Percentiles rank a stretch among this genome's conserved stretches.
Conservation (phyloP, 805 yeast genomes). For the Pichia californica region DNA sequence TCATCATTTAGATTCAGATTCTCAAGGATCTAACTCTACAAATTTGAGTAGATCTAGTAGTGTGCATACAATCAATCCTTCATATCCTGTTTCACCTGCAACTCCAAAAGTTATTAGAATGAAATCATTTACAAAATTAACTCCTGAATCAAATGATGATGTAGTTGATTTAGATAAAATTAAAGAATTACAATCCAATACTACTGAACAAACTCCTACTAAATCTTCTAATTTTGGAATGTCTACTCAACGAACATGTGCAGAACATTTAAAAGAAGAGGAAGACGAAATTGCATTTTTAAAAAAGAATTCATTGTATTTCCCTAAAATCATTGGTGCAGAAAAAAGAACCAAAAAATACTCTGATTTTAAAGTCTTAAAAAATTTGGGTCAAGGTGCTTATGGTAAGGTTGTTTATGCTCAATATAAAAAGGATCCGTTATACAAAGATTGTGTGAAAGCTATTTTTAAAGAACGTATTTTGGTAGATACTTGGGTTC, state of each 20-base stretch:
- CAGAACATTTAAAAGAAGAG: conserved; percentile 9
- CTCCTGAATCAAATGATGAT: neutral
- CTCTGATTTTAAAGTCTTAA: conserved; percentile 61
- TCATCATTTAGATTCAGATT: conserved; percentile 18
- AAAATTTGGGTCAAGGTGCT: conserved; percentile 92
- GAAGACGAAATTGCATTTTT: conserved; percentile 28
- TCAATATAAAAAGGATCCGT: conserved; percentile 54
- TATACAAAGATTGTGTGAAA: conserved; percentile 70
- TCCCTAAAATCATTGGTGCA: conserved; percentile 59
- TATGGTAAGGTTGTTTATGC: conserved; percentile 90
- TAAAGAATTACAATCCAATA: no score
- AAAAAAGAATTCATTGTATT: conserved; percentile 18
- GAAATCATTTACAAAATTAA: conserved; percentile 1
- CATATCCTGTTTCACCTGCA: neutral
- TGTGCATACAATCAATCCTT: conserved; percentile 12
- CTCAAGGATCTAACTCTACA: conserved; percentile 17
- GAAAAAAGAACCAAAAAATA: conserved; percentile 65
- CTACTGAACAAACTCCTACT: neutral
- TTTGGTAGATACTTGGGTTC: conserved; percentile 94
- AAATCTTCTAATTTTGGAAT: neutral
- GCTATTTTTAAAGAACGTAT: conserved; percentile 89
- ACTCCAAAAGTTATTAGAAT: conserved; percentile 4
- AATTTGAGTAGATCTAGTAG: conserved; percentile 22
- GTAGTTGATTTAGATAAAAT: neutral
- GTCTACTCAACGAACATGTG: conserved; percentile 5